Evolutionary conservation across 2,329 filamentous ascomycete species (phyloP), one percentile per base, ranked within the genome.

Genomic region (Ascochyta fabae): DNA sequence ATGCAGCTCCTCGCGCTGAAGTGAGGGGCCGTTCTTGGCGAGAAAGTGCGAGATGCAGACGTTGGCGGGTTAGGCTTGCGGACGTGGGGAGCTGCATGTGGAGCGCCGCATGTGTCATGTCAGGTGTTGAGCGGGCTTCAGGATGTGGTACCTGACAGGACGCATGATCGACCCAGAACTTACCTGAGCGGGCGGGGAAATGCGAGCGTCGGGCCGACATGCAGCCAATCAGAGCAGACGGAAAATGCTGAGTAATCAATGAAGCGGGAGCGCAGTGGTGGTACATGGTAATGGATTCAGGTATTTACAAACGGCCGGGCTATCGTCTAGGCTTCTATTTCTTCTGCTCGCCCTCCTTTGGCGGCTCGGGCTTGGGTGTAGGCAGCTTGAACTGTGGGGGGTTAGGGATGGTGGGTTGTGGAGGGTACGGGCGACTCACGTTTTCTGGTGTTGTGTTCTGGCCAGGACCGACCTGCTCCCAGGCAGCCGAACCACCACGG

Each of bases 301-400:
- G 61, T 75, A 75, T 77, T 72, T 77, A 75, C 74, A 78, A 65
- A 22, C n/a, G 22, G 41, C 35, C 23, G 45, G 16, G 27, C 27
- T 23, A 7, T 33, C 3, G 19, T 49, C 52, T 36, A 26, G 15
- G 24, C 36, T 53, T 72, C 72, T 92, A 94, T 83, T 97, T 96
- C 88, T 97, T 96, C 69, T 89, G 86, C 79, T 95, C 90, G 74
- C 93, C 90, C 76, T 90, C 88, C 83, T 92, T 92, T 72, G 91
- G 75, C 40, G 75, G 89, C 80, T 99, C 95, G 4, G 95, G 94
- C 82, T 97, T 96, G 48, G 95, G 91, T 44, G 90, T 96, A 26
- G 96, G 95, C 61, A 99, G 83, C 81, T 96, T 96, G 84, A 98
- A 98, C 75, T 88, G 57, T 19, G 34, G n/a, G 56, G 3, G 4